phyloP scores from a whole-genome alignment of 1,139 yeast species.

The Eremothecium cymbalariae region DNA sequence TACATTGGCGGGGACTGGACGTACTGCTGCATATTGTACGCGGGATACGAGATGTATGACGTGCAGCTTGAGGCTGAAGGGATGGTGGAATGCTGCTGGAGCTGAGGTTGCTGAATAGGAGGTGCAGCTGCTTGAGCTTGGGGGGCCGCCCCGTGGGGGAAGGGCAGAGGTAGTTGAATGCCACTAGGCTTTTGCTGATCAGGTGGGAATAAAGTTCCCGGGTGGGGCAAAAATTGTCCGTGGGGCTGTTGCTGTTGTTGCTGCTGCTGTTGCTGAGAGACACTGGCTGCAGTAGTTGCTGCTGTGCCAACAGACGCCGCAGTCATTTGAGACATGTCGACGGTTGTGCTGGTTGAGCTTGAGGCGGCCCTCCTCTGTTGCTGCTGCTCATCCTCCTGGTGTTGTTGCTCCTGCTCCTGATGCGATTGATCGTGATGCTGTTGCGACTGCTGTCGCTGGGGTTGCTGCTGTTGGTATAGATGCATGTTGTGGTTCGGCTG shows the following conservation, averaged over 20 bases:
- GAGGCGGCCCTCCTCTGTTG: conserved; percentile 1
- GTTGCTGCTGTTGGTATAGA: conserved; percentile 4
- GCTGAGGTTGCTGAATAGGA: conserved; percentile 2
- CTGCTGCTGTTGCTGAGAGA: conserved; percentile 2
- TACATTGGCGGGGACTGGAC: conserved; percentile 2
- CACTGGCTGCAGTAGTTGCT: conserved; percentile 1
- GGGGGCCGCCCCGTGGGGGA: conserved; percentile 1
- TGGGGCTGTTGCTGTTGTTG: conserved; percentile 1
- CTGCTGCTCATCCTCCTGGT: neutral
- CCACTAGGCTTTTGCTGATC: conserved; percentile 3
- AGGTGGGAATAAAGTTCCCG: conserved; percentile 2
- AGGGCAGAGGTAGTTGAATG: conserved; percentile 5
- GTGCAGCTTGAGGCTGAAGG: neutral
- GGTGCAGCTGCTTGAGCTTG: conserved; percentile 1
- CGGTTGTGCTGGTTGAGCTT: neutral
- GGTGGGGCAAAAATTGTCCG: conserved; percentile 2
- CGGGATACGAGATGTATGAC: conserved; percentile 3
- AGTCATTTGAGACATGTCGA: conserved; percentile 1
- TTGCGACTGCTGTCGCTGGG: conserved; percentile 6
- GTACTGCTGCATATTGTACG: conserved; percentile 5
- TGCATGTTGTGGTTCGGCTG: conserved; percentile 4
- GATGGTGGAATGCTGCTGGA: conserved; percentile 1
- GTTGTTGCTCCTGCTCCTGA: conserved; percentile 3
- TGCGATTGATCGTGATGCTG: neutral
- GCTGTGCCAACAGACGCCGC: conserved; percentile 2